Evolutionary conservation across 805 yeast species (phyloP).

Genomic region (Lachancea kluyveri): DNA sequence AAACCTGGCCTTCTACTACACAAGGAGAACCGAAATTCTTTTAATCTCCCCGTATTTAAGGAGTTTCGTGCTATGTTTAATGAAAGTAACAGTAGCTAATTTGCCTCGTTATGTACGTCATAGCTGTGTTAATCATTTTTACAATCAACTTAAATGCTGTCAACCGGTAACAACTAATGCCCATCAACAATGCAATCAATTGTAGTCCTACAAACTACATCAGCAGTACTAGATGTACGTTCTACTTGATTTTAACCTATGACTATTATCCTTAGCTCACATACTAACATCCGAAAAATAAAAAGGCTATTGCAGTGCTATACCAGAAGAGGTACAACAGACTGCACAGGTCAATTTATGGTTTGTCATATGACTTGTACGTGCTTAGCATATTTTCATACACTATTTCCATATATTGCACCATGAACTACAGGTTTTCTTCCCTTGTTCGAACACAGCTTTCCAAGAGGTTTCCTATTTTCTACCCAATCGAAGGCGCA

Average conservation of each 20-base stretch:
- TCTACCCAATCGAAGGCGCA: constrained; percentile 13
- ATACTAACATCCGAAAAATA: too few relatives aligned
- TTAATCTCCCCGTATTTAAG: too few relatives aligned
- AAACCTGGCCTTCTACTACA: too few relatives aligned
- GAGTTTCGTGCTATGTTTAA: too few relatives aligned
- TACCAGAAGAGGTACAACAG: constrained; percentile 24
- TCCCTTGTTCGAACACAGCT: constrained; percentile 22
- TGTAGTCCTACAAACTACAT: not conserved
- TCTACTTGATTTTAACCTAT: too few relatives aligned
- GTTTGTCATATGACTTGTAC: constrained; percentile 34
- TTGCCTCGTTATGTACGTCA: too few relatives aligned
- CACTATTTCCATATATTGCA: constrained; percentile 16
- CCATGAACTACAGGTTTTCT: constrained; percentile 22
- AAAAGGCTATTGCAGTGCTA: constrained; percentile 15
- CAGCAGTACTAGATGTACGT: constrained; percentile 1
- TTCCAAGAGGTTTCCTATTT: constrained; percentile 32
- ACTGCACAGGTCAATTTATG: constrained; percentile 31
- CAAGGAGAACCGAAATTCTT: too few relatives aligned
- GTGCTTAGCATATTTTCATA: constrained; percentile 14
- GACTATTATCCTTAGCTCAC: too few relatives aligned
- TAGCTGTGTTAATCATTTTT: too few relatives aligned
- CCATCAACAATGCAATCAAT: not conserved
- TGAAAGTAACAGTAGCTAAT: too few relatives aligned
- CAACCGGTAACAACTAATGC: too few relatives aligned
- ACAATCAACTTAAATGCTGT: too few relatives aligned